phyloP scores from a whole-genome alignment of 495 filamentous ascomycete species.

The Aspergillus wentii region DNA sequence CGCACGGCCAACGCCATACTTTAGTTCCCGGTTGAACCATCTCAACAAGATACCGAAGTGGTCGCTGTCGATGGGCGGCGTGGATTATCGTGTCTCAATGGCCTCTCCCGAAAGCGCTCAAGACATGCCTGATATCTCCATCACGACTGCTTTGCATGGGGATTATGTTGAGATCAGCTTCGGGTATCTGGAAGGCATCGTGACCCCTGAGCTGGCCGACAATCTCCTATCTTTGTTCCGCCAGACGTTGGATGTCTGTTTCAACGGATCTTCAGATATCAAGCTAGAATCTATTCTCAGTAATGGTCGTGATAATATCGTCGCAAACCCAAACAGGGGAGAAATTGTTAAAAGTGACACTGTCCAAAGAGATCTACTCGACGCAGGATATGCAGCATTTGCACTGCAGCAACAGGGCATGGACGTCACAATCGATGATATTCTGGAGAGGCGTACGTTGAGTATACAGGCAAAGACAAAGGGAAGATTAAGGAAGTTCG shows the following conservation, averaged over 20 bases:
- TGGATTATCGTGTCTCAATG: constrained; percentile 4
- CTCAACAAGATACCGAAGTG: constrained; percentile 5
- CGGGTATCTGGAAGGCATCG: constrained; percentile 5
- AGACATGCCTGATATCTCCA: constrained; percentile 4
- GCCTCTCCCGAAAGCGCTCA: constrained; percentile 3
- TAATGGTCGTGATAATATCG: neutral
- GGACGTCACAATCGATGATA: constrained; percentile 38
- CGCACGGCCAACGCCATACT: neutral
- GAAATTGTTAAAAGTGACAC: constrained; percentile 16
- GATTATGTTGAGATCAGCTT: constrained; percentile 8
- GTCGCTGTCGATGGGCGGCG: constrained; percentile 1
- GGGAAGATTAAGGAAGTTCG: too few species aligned
- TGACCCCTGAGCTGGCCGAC: constrained; percentile 1
- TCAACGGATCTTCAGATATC: constrained; percentile 1
- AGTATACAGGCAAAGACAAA: too few species aligned
- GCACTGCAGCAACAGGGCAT: constrained; percentile 13
- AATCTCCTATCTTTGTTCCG: neutral
- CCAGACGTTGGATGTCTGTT: constrained; percentile 1
- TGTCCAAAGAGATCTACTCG: constrained; percentile 27
- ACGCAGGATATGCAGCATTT: constrained; percentile 18
- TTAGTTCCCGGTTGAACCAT: constrained; percentile 7
- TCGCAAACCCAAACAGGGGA: too few species aligned
- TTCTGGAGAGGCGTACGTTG: too few species aligned
- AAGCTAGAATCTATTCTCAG: neutral
- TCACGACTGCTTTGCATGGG: constrained; percentile 1